Evolutionary conservation across 2,329 filamentous ascomycete species (phyloP), one percentile per base, ranked within the genome.

Genomic region (Colletotrichum sp.): DNA sequence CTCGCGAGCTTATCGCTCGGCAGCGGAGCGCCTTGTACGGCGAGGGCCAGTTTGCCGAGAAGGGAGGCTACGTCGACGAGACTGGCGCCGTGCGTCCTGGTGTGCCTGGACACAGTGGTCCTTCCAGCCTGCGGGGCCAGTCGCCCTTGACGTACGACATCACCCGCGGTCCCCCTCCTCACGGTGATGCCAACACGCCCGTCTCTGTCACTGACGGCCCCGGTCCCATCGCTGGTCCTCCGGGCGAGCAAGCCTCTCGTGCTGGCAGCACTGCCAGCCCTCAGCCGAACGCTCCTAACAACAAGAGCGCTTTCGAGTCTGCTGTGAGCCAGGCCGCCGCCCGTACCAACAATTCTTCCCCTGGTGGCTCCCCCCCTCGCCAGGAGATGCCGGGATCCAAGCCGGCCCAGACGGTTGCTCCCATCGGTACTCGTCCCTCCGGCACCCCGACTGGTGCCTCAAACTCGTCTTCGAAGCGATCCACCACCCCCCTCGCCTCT

Each of bases 21-120:
- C 97, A 99, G 88, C 96, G 98, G 86, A 96, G 94, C 86, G 96
- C 96, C 79, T 88, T 99, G 79, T 99, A 99, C 86, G 95, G 96
- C 83, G 95, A 95, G 83, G 89, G 89, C 13, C 84, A 90, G 68
- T 94, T 95, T 83, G 92, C 93, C 82, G 93, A 93, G 79, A 92
- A 91, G 79, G 89, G 88, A 78, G 89, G 88, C 79, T 93, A 94
- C 81, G 89, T 92, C 66, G 94, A 96, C 77, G 95, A 96, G 82
- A 90, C 90, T 34, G 90, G 91, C 78, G 88, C 88, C 24, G 87
- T 91, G 44, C 92, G 93, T 77, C 86, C 92, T 34, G 92, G 92
- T 75, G 92, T 92, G 81, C 93, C 95, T 79, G 91, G 92, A 36
- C 89, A 92, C 67, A 90, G 92, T 72, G 91, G 91, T 36, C 89